Evolutionary conservation across 2,329 filamentous ascomycete species (phyloP), one percentile per base, ranked within the genome.

Genomic region (Fusarium nelsonii): DNA sequence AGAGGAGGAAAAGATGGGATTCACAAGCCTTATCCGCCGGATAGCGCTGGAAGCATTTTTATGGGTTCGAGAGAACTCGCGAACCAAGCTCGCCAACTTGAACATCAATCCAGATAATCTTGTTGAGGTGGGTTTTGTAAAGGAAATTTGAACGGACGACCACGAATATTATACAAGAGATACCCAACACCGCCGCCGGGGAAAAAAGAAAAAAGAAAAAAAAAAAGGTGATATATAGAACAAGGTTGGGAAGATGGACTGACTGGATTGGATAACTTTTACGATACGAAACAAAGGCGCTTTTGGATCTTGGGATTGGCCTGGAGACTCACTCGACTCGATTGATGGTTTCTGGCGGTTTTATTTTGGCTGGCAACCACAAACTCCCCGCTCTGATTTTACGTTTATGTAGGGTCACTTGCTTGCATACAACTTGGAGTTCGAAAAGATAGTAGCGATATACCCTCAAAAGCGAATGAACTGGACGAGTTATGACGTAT

Each of bases 121-220:
- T 48, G 85, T 92, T 18, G 90, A 91, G 78, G 88, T 92, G 18
- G 90, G 90, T 0, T 92, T 91, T 74, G 84, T 91, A 2, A 91
- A 90, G 78, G 87, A 91, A 65, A 87, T 91, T 55, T 89, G 71
- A 71, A 52, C 23, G 23, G 40, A 50, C 6, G 23, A 54, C 33
- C 28, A 50, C 51, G 45, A 33, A 58, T 52, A 28, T 49, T 53
- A 41, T 34, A 46, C 32, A 52, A 51, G 55, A 63, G 59, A 65
- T 61, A 68, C 59, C 45, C 23, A 20, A 28, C 48, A 39, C 26
- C 14, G 34, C 33, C 20, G 34, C 34, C 34, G 28, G 28, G 10
- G 10, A 30, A 30, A 8, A 30, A 30, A 30, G 6, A 41, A 41
- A 18, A 51, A 40, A 20, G 34, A 11, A 6, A 30, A 40, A 16